Percentiles rank a stretch among this genome's conserved stretches.
phyloP scores from a whole-genome alignment of 306 rosid genomes.

The Vicia faba region DNA sequence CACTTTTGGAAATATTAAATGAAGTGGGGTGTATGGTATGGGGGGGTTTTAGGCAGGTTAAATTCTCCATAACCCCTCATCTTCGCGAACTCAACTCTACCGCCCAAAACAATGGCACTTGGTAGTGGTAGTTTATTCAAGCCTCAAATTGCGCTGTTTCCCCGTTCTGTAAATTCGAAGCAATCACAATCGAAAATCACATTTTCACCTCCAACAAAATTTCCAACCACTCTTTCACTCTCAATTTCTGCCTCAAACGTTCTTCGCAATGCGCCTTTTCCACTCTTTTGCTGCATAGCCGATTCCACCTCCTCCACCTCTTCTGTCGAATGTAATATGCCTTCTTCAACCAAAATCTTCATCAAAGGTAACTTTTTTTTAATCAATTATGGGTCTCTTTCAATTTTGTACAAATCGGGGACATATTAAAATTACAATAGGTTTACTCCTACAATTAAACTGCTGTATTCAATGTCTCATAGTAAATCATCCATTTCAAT shows the following conservation, averaged over 20 bases:
- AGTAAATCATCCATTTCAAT: slow-evolving; percentile 13
- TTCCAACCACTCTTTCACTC: slow-evolving; percentile 7
- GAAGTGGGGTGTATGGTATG: too few relatives aligned
- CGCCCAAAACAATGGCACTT: slow-evolving; percentile 20
- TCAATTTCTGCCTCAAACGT: slow-evolving; percentile 27
- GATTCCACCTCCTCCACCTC: slow-evolving; percentile 9
- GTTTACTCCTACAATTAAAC: neutral
- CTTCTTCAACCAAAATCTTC: slow-evolving; percentile 40
- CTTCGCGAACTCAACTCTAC: too few relatives aligned
- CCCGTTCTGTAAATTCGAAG: slow-evolving; percentile 10
- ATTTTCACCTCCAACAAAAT: neutral
- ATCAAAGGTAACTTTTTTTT: slow-evolving; percentile 47
- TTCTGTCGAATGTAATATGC: neutral
- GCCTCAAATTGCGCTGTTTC: slow-evolving; percentile 17
- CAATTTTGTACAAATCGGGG: neutral
- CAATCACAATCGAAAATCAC: neutral
- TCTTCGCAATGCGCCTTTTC: slow-evolving; percentile 11
- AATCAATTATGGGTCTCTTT: neutral
- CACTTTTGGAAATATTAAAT: too few relatives aligned
- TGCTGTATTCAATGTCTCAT: neutral
- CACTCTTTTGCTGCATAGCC: slow-evolving; percentile 7
- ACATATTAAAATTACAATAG: neutral
- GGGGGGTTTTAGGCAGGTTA: too few relatives aligned
- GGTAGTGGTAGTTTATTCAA: neutral
- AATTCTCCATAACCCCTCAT: too few relatives aligned